A percentile compares a stretch with the other conserved stretches of the same genome.
Conservation (phyloP, 108 stramenopile species). For the Seminavis robusta region DNA sequence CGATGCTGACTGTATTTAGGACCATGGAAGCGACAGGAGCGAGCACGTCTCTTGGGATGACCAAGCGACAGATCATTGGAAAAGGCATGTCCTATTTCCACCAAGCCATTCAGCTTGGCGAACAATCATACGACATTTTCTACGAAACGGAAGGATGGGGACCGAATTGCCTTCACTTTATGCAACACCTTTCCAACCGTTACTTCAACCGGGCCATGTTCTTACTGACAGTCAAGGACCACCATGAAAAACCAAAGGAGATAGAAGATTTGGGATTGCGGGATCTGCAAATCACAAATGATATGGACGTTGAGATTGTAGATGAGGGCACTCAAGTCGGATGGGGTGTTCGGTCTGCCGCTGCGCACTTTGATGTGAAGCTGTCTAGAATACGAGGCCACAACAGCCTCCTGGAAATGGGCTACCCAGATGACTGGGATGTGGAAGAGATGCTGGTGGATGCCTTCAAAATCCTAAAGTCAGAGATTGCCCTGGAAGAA, state of each 20-base stretch:
- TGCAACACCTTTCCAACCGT: constrained; percentile 42
- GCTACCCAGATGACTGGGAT: constrained; percentile 18
- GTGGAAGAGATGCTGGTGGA: constrained; percentile 14
- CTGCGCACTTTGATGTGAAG: constrained; percentile 20
- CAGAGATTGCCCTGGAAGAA: constrained; percentile 3
- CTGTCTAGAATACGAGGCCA: constrained; percentile 22
- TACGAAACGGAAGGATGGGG: constrained; percentile 45
- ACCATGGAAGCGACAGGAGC: constrained; percentile 8
- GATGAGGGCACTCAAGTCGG: constrained; percentile 30
- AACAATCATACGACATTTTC: constrained; percentile 41
- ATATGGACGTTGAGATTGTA: constrained; percentile 41
- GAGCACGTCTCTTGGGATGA: constrained; percentile 16
- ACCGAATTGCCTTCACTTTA: constrained; percentile 36
- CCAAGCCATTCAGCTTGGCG: constrained; percentile 42
- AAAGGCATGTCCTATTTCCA: constrained; percentile 36
- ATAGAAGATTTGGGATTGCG: constrained; percentile 22
- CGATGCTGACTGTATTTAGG: constrained; percentile 41
- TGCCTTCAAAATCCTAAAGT: constrained; percentile 4
- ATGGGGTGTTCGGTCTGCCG: constrained; percentile 13
- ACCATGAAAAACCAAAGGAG: constrained; percentile 22
- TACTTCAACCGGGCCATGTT: constrained; percentile 50
- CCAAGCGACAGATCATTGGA: constrained; percentile 10
- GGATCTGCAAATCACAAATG: constrained; percentile 26
- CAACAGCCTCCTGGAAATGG: constrained; percentile 18
- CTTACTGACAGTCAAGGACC: constrained; percentile 28